Evolutionary conservation across 1,284 basidiomycete genomes (phyloP).

Genomic region (Moesziomyces parantarcticus): DNA sequence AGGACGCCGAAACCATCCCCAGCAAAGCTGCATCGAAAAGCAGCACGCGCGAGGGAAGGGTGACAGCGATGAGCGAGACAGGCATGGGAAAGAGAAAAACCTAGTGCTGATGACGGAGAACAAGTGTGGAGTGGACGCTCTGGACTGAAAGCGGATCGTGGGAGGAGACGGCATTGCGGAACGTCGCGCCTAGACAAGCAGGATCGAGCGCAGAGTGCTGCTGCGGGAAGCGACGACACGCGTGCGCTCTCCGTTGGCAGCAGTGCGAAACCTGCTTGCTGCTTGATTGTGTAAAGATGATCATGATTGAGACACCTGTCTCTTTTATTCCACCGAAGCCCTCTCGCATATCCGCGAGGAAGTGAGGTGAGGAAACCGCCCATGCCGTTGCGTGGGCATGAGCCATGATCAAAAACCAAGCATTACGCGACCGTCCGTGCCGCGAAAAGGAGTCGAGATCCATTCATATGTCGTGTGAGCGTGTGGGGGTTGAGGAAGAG

Average conservation of each 20-base stretch:
- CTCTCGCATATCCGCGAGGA: conserved; percentile 59
- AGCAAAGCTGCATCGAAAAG: not conserved
- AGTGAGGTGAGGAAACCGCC: conserved; percentile 10
- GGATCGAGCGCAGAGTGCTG: conserved; percentile 7
- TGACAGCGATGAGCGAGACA: not conserved
- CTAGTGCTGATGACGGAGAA: conserved; percentile 8
- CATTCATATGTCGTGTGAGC: not conserved
- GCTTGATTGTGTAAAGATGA: conserved; percentile 21
- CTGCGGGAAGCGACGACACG: conserved; percentile 1
- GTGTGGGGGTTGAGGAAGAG: not conserved
- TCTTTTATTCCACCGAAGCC: conserved; percentile 46
- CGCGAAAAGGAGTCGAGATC: conserved; percentile 20
- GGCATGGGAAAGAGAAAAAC: not conserved
- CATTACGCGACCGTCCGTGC: conserved; percentile 35
- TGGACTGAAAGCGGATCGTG: conserved; percentile 19
- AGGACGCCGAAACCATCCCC: not conserved
- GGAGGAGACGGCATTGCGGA: conserved; percentile 12
- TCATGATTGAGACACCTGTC: conserved; percentile 42
- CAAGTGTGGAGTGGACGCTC: conserved; percentile 8
- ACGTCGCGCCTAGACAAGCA: conserved; percentile 38
- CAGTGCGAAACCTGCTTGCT: conserved; percentile 28
- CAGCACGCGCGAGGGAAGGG: not conserved
- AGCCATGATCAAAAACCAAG: conserved; percentile 30
- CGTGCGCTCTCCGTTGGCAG: conserved; percentile 3
- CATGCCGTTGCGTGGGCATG: conserved; percentile 20